Conservation (phyloP, 495 filamentous ascomycete genomes). For the Xylaria scruposa region DNA sequence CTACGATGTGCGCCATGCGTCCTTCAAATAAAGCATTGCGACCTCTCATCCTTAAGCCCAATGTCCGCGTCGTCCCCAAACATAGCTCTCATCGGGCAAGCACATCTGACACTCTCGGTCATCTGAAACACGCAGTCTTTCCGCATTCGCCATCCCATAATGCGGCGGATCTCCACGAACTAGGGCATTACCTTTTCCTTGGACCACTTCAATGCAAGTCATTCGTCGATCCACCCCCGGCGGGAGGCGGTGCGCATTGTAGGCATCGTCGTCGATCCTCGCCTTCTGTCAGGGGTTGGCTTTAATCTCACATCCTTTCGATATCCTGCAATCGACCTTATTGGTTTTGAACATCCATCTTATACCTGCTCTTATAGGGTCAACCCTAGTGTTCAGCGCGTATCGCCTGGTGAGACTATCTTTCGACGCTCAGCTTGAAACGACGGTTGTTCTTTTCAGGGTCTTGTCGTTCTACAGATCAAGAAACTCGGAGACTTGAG, state of each 20-base stretch:
- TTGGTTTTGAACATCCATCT: neutral
- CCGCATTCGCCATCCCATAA: slow-evolving; percentile 21
- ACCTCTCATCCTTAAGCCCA: neutral
- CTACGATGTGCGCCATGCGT: neutral
- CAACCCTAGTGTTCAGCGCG: neutral
- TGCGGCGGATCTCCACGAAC: neutral
- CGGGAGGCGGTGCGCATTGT: slow-evolving; percentile 21
- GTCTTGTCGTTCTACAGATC: neutral
- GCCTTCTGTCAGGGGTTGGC: slow-evolving; percentile 12
- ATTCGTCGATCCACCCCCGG: slow-evolving; percentile 8
- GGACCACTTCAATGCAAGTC: slow-evolving; percentile 13
- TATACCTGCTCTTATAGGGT: neutral
- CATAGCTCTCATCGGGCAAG: slow-evolving; percentile 13
- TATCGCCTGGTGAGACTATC: neutral
- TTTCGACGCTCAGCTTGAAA: neutral
- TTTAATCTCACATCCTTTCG: slow-evolving; percentile 21
- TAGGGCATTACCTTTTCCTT: slow-evolving; percentile 1
- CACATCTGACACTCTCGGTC: neutral
- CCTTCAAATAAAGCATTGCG: slow-evolving; percentile 19
- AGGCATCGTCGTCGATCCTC: slow-evolving; percentile 17
- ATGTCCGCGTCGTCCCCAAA: neutral
- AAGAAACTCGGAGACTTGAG: neutral
- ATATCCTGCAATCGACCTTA: slow-evolving; percentile 10
- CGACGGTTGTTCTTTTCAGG: neutral
- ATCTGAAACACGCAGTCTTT: slow-evolving; percentile 23